Conservation (phyloP, 176 grass and related monocot genomes). For the Saccharum officinarum region DNA sequence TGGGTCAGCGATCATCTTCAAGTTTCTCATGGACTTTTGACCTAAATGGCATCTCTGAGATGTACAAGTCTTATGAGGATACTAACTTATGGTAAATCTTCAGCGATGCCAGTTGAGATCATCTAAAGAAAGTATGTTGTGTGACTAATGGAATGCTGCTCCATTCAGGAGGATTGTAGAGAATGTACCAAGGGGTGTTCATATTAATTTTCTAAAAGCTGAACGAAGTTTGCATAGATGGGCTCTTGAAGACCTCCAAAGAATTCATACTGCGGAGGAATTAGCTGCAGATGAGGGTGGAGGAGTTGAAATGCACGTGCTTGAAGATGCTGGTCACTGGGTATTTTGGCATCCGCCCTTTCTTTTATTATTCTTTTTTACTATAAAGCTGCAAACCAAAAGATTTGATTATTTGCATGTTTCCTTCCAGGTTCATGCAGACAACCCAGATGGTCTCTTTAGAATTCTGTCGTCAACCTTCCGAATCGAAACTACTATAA, state of each 20-base stretch:
- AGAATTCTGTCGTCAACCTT: slow-evolving; percentile 93
- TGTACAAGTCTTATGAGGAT: slow-evolving; percentile 95
- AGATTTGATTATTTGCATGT: not conserved
- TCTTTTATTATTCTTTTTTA: not conserved
- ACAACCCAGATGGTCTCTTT: slow-evolving; percentile 91
- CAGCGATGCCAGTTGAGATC: not conserved
- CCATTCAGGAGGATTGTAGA: slow-evolving; percentile 74
- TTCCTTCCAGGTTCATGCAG: slow-evolving; percentile 82
- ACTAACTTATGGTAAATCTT: slow-evolving; percentile 80
- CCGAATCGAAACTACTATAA: slow-evolving; percentile 64
- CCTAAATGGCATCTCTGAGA: slow-evolving; percentile 87
- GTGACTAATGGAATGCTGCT: not conserved
- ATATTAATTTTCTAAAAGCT: slow-evolving; percentile 95
- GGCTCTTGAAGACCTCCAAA: slow-evolving; percentile 94
- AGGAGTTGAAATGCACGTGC: slow-evolving; percentile 93
- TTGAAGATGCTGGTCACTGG: slow-evolving; percentile 98
- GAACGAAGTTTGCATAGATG: slow-evolving; percentile 99
- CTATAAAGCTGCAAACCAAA: not conserved
- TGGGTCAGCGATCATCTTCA: slow-evolving; percentile 38
- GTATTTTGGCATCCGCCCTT: slow-evolving; percentile 26
- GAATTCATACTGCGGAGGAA: slow-evolving; percentile 81
- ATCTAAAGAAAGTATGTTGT: not conserved
- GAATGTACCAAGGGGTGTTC: slow-evolving; percentile 86
- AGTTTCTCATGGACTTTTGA: slow-evolving; percentile 86
- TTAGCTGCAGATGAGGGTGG: slow-evolving; percentile 82